Conservation (phyloP, 2,329 filamentous ascomycete genomes). For the Aspergillus sp. region DNA sequence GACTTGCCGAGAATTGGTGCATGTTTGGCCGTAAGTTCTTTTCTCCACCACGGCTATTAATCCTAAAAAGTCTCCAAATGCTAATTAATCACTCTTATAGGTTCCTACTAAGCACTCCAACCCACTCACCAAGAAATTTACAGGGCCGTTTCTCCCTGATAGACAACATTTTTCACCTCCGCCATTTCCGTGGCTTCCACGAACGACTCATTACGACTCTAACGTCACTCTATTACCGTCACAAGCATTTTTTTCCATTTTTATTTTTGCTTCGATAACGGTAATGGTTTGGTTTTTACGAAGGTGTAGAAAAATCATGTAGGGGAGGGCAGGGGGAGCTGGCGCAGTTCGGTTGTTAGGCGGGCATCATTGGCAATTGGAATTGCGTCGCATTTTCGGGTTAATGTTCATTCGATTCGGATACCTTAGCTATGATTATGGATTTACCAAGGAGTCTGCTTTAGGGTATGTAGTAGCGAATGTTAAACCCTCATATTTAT, state of each 20-base stretch:
- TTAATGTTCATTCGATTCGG: neutral
- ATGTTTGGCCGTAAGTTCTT: conserved; percentile 75
- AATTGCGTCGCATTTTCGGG: neutral
- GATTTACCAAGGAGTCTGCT: neutral
- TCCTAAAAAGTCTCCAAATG: neutral
- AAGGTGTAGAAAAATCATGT: neutral
- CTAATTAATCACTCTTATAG: conserved; percentile 15
- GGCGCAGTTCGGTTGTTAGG: neutral
- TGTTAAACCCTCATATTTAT: neutral
- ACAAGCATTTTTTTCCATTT: neutral
- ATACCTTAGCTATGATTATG: neutral
- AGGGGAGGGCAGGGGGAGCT: neutral
- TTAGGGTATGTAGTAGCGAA: neutral
- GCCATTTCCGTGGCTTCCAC: conserved; percentile 3
- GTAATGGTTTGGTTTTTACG: neutral
- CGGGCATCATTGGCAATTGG: neutral
- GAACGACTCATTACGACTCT: conserved; percentile 15
- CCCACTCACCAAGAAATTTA: neutral
- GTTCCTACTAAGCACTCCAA: conserved; percentile 28
- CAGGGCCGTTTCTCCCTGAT: neutral
- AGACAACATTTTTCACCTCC: neutral
- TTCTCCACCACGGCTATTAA: neutral
- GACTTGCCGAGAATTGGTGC: conserved; percentile 78
- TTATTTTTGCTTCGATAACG: neutral
- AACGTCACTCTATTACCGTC: conserved; percentile 5